Conservation (phyloP, 805 yeast genomes). For the Metahyphopichia silvanorum region DNA sequence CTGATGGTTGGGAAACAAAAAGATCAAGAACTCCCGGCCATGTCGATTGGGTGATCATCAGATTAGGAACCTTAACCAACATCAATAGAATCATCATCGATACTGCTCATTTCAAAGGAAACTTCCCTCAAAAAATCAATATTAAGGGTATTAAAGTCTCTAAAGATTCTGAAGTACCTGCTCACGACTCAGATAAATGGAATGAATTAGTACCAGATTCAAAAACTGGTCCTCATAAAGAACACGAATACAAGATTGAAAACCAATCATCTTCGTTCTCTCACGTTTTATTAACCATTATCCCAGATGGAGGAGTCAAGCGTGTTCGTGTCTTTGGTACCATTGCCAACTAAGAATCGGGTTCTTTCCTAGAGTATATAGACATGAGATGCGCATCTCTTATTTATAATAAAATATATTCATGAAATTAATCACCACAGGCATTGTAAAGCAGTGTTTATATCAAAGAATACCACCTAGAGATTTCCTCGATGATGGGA, state of each 20-base stretch:
- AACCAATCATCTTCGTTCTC: conserved; percentile 41
- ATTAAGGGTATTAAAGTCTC: conserved; percentile 55
- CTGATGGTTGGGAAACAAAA: conserved; percentile 98
- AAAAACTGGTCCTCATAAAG: conserved; percentile 81
- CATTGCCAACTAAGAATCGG: conserved; percentile 11
- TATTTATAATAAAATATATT: no score
- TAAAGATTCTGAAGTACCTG: conserved; percentile 32
- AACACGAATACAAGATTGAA: conserved; percentile 53
- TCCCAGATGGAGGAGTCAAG: conserved; percentile 97
- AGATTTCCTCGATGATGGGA: conserved; percentile 14
- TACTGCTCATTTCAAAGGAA: conserved; percentile 93
- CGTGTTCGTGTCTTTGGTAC: conserved; percentile 81
- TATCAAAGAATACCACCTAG: conserved; percentile 14
- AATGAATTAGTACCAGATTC: conserved; percentile 57
- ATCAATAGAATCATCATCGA: conserved; percentile 68
- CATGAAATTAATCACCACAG: background rate
- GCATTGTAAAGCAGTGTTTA: conserved; percentile 8
- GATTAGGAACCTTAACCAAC: conserved; percentile 64
- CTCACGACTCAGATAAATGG: conserved; percentile 54
- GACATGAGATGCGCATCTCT: background rate
- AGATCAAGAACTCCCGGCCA: conserved; percentile 84
- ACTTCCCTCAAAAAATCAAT: conserved; percentile 79
- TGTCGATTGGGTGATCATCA: conserved; percentile 86
- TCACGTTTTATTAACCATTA: conserved; percentile 76
- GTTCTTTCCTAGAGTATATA: background rate